Evolutionary conservation across 139 green algal genomes (phyloP).

Genomic region (Coelastrella sp.): DNA sequence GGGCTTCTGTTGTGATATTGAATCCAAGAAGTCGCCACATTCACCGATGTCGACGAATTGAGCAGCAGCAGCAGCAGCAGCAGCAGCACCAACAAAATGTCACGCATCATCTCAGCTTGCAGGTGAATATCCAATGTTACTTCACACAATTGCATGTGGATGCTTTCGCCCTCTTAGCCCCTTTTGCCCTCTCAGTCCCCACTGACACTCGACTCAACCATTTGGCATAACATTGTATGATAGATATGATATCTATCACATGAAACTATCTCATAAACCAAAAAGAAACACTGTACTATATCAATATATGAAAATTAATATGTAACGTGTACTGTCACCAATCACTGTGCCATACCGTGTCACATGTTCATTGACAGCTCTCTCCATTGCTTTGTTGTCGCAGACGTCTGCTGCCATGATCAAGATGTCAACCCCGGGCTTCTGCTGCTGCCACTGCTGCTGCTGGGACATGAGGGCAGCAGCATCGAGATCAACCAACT

Average conservation of each 20-base stretch:
- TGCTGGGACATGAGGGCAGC: not conserved
- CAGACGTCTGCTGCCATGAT: conserved; percentile 15
- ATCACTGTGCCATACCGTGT: not conserved
- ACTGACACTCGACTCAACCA: no score
- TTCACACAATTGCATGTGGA: no score
- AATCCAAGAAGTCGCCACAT: conserved; percentile 57
- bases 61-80: conserved; percentile 66
- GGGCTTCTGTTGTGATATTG: conserved; percentile 36
- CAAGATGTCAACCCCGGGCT: not conserved
- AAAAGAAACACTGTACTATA: no score
- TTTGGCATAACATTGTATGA: no score
- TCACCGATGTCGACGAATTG: conserved; percentile 86
- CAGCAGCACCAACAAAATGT: no score
- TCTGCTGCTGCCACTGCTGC: conserved; percentile 42
- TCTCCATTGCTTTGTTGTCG: not conserved
- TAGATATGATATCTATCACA: not conserved
- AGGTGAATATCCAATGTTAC: no score
- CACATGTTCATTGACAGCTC: not conserved
- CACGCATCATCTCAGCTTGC: no score
- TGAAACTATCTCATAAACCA: no score
- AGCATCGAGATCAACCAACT: conserved; percentile 22
- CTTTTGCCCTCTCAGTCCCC: no score
- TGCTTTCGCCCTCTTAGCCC: no score
- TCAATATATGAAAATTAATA: not conserved
- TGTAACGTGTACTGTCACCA: not conserved